Conservation (phyloP, 306 rosid genomes). For the Leucaena leucocephala region DNA sequence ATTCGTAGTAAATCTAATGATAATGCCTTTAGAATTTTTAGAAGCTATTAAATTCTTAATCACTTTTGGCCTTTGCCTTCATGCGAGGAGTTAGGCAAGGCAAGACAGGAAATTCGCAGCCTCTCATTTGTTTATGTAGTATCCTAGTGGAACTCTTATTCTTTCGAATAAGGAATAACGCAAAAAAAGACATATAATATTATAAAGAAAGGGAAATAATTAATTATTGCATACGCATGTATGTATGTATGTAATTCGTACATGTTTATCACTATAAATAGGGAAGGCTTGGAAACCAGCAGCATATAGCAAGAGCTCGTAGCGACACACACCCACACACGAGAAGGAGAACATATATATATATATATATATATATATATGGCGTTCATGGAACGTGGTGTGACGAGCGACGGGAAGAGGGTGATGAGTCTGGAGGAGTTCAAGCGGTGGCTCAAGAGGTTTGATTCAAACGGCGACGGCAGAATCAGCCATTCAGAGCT, state of each 20-base stretch:
- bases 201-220: not conserved
- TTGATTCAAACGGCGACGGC: constrained; percentile 38
- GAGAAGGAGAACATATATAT: no score
- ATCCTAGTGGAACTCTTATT: not conserved
- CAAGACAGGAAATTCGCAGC: not conserved
- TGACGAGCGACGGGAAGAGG: constrained; percentile 31
- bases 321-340: no score
- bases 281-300: not conserved
- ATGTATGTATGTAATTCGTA: not conserved
- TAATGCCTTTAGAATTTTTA: not conserved
- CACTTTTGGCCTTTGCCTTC: not conserved
- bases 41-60: not conserved
- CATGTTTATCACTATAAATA: not conserved
- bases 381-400: constrained; percentile 39
- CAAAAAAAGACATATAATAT: not conserved
- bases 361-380: not conserved
- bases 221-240: not conserved
- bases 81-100: not conserved
- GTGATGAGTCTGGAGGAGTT: constrained; percentile 48
- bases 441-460: constrained; percentile 40
- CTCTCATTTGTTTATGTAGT: not conserved
- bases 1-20: not conserved
- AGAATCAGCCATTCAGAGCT: constrained; percentile 41
- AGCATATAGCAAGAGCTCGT: not conserved
- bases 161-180: constrained; percentile 1